phyloP scores from a whole-genome alignment of 1,284 basidiomycete species.

The Leucoagaricus sp. region DNA sequence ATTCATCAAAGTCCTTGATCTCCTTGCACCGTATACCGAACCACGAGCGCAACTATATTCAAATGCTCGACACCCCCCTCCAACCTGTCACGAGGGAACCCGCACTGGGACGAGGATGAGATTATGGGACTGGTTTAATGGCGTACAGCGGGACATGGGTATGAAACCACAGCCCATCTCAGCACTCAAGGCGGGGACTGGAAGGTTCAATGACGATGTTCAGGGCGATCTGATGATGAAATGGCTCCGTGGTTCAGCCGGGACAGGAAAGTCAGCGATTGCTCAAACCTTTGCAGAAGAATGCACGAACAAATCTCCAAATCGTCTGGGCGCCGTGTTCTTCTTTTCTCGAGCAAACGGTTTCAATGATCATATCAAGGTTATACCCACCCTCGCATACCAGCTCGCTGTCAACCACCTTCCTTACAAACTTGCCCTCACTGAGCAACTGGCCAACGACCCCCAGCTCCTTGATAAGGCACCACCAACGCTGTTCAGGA shows the following conservation, averaged over 20 bases:
- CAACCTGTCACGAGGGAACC: not conserved
- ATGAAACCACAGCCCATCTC: not conserved
- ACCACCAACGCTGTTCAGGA: conserved; percentile 8
- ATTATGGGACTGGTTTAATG: too few relatives aligned
- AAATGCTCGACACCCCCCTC: not conserved
- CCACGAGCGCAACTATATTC: not conserved
- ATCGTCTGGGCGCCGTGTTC: conserved; percentile 10
- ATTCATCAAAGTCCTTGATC: not conserved
- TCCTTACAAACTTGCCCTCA: conserved; percentile 3
- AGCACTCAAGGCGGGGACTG: too few relatives aligned
- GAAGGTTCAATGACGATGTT: not conserved
- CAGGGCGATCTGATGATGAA: too few relatives aligned
- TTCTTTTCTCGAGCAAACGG: conserved; percentile 15
- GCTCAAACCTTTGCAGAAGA: conserved; percentile 5
- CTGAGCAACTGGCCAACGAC: conserved; percentile 4
- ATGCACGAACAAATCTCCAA: not conserved
- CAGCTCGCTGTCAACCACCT: conserved; percentile 11
- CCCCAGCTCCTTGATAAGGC: conserved; percentile 10
- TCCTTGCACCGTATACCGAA: not conserved
- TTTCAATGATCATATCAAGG: not conserved
- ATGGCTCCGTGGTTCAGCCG: conserved; percentile 9
- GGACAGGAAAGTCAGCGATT: conserved; percentile 8
- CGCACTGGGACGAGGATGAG: too few relatives aligned
- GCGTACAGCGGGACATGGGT: too few relatives aligned
- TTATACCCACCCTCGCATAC: conserved; percentile 18